A percentile compares a stretch with the other conserved stretches of the same genome.
phyloP scores from a whole-genome alignment of 768 basidiomycete genomes.

The Mycena haematopus region DNA sequence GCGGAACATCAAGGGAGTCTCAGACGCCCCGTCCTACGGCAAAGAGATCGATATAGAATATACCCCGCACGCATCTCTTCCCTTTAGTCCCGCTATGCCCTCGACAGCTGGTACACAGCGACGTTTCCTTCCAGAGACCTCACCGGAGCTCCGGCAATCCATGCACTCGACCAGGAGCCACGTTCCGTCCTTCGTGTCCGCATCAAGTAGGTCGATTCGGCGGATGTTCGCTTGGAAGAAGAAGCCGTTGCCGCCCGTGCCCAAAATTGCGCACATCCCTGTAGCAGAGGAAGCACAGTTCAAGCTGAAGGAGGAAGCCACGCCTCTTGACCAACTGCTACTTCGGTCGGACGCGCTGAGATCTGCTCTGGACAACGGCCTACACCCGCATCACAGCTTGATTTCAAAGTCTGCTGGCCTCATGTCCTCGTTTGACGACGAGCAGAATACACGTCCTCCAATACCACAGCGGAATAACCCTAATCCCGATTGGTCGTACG shows the following conservation, averaged over 20 bases:
- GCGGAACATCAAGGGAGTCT: constrained; percentile 33
- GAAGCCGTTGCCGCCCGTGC: constrained; percentile 68
- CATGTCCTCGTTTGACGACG: constrained; percentile 17
- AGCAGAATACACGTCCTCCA: not conserved
- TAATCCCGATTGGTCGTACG: constrained; percentile 10
- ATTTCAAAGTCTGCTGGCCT: constrained; percentile 23
- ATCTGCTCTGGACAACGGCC: constrained; percentile 58
- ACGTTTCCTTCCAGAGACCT: constrained; percentile 28
- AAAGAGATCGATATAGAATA: constrained; percentile 29
- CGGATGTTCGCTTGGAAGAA: constrained; percentile 50
- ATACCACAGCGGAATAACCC: not conserved
- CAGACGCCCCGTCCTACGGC: constrained; percentile 30
- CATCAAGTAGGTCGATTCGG: constrained; percentile 46
- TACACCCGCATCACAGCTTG: constrained; percentile 57
- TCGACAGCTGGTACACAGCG: constrained; percentile 33
- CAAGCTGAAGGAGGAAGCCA: constrained; percentile 50
- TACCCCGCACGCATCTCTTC: constrained; percentile 23
- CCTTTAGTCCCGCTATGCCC: constrained; percentile 34
- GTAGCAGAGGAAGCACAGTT: constrained; percentile 49
- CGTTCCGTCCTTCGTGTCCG: constrained; percentile 60
- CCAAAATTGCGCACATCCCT: constrained; percentile 54
- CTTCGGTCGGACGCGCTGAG: constrained; percentile 56
- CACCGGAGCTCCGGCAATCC: constrained; percentile 42
- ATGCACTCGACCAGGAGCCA: constrained; percentile 53
- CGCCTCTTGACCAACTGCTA: constrained; percentile 59